A percentile compares a stretch with the other conserved stretches of the same genome.
phyloP scores from a whole-genome alignment of 2,329 filamentous ascomycete genomes.

The Arthrobotrys iridis region DNA sequence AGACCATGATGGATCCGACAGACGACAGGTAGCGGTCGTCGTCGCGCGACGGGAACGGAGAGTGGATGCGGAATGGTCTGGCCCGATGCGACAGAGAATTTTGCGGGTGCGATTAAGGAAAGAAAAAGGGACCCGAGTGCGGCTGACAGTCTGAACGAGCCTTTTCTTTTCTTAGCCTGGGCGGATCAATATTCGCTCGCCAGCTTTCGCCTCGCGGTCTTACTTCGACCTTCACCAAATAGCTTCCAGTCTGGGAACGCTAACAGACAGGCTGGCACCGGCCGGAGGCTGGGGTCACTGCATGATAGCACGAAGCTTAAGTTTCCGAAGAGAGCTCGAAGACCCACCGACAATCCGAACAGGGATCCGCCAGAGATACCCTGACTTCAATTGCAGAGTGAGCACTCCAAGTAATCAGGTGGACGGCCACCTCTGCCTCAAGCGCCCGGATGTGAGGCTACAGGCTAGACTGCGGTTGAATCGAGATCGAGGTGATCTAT shows the following conservation, averaged over 20 bases:
- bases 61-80: constrained; percentile 15
- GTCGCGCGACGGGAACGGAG: constrained; percentile 18
- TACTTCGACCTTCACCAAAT: background rate
- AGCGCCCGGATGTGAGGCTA: too few species aligned
- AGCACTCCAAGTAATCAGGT: too few species aligned
- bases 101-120: constrained; percentile 2
- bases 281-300: background rate
- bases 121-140: background rate
- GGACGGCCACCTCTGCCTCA: too few species aligned
- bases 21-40: constrained; percentile 4
- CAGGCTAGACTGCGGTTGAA: too few species aligned
- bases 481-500: too few species aligned
- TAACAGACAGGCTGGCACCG: background rate
- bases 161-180: background rate
- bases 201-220: background rate
- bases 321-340: background rate
- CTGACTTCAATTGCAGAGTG: too few species aligned
- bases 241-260: constrained; percentile 2
- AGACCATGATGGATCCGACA: constrained; percentile 14
- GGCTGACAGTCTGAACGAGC: constrained; percentile 4
- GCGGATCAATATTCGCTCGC: background rate
- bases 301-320: background rate
- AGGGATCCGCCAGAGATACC: too few species aligned
- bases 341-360: too few species aligned
- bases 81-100: background rate